These are phyloP conservation scores for Dispira simplex DNA, from an alignment of 192 early-diverging fungal species.

Conservation along the genomic window DNA sequence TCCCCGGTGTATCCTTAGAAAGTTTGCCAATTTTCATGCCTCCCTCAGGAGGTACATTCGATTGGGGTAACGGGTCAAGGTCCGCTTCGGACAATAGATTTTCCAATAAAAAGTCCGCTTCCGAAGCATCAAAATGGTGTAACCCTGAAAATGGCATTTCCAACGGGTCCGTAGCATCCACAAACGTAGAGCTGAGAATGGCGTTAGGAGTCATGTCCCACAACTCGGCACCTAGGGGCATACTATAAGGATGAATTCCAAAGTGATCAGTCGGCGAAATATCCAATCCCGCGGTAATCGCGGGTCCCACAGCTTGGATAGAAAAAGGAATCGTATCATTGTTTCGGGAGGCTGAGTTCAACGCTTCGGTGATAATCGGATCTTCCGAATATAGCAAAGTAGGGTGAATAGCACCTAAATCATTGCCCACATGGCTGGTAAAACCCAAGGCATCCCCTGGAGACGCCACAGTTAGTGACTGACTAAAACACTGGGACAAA, in stretches of 20 bases:
- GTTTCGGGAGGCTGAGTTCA: not conserved
- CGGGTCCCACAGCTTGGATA: not conserved
- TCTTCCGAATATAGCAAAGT: constrained; percentile 10
- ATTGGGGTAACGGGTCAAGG: not conserved
- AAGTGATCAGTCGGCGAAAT: not conserved
- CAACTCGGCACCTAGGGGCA: not conserved
- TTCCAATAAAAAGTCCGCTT: constrained; percentile 4
- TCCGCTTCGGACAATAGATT: constrained; percentile 3
- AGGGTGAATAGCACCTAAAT: constrained; percentile 1
- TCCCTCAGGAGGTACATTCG: too few relatives aligned
- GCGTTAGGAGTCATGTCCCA: not conserved
- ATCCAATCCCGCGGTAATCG: not conserved
- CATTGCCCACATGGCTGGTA: not conserved
- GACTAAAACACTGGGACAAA: too few relatives aligned
- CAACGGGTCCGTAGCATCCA: not conserved
- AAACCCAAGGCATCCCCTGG: too few relatives aligned
- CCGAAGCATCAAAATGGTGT: not conserved
- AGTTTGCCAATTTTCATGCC: too few relatives aligned
- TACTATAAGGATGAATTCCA: not conserved
- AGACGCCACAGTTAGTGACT: too few relatives aligned
- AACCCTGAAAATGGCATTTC: not conserved
- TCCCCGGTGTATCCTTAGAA: too few relatives aligned
- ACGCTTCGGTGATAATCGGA: not conserved
- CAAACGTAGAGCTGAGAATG: not conserved
- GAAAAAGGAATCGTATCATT: not conserved